A percentile compares a stretch with the other conserved stretches of the same genome.
phyloP scores from a whole-genome alignment of 208 protist species.

The Novymonas esmeraldas region DNA sequence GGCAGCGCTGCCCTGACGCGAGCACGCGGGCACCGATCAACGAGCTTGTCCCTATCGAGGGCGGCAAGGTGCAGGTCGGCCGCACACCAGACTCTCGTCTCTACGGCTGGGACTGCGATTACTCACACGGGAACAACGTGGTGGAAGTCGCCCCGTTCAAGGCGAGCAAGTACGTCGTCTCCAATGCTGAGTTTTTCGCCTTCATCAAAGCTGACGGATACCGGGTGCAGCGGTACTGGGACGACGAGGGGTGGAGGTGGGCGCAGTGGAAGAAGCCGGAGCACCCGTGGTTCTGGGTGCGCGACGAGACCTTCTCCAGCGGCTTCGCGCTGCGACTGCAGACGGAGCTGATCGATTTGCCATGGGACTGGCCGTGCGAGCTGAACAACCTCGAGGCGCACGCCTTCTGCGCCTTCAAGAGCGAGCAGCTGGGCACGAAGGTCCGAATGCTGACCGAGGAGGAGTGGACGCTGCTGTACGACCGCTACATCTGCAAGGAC shows the following conservation, averaged over 20 bases:
- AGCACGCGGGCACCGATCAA: constrained; percentile 67
- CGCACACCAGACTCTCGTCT: constrained; percentile 64
- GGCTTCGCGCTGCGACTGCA: constrained; percentile 91
- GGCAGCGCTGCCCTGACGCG: constrained; percentile 71
- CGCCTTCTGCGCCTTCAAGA: constrained; percentile 95
- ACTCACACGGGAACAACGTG: constrained; percentile 72
- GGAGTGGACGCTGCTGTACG: constrained; percentile 89
- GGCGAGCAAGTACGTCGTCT: constrained; percentile 94
- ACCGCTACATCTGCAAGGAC: constrained; percentile 82
- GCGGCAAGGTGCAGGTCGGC: constrained; percentile 76
- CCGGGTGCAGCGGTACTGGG: constrained; percentile 90
- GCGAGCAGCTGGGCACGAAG: constrained; percentile 74
- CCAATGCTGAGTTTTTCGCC: constrained; percentile 94
- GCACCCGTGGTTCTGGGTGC: constrained; percentile 95
- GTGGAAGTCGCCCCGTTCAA: constrained; percentile 93
- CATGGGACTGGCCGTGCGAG: constrained; percentile 96
- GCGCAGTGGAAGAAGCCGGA: constrained; percentile 89
- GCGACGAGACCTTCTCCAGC: constrained; percentile 61
- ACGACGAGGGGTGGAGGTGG: constrained; percentile 97
- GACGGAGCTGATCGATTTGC: constrained; percentile 93
- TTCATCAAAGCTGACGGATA: constrained; percentile 95
- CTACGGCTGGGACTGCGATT: constrained; percentile 98
- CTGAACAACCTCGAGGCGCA: constrained; percentile 96
- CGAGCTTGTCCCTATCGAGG: constrained; percentile 76
- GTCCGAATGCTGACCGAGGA: constrained; percentile 91